Conservation (phyloP, 257 asterid genomes). For the Fraxinus pennsylvanica region DNA sequence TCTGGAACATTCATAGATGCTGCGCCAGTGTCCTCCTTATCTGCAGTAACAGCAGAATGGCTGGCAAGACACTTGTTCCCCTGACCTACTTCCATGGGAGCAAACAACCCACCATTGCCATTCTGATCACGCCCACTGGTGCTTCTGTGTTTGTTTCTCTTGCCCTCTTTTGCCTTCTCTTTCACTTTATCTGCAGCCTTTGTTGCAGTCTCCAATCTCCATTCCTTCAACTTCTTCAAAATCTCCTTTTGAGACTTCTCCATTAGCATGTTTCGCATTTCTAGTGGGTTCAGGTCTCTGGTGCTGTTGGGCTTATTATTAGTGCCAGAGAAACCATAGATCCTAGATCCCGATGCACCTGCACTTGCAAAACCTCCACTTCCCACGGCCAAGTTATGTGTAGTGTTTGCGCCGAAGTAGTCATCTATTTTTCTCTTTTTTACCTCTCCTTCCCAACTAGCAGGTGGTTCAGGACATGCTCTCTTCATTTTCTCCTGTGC, state of each 20-base stretch:
- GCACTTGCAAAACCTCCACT: constrained; percentile 30
- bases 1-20: constrained; percentile 75
- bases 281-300: constrained; percentile 13
- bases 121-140: constrained; percentile 33
- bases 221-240: constrained; percentile 38
- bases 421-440: constrained; percentile 50
- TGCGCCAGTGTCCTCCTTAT: constrained; percentile 24
- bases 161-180: constrained; percentile 15
- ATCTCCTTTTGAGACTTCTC: constrained; percentile 21
- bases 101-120: constrained; percentile 37
- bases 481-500: constrained; percentile 57
- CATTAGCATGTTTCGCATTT: constrained; percentile 20
- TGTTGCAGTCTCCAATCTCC: constrained; percentile 22
- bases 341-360: constrained; percentile 31
- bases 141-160: neutral
- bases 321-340: neutral
- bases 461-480: constrained; percentile 50
- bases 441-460: constrained; percentile 30
- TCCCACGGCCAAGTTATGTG: constrained; percentile 29
- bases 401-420: constrained; percentile 30
- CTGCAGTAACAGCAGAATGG: constrained; percentile 32
- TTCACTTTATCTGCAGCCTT: constrained; percentile 19
- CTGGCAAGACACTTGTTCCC: constrained; percentile 25
- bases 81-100: constrained; percentile 29
- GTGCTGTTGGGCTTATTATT: constrained; percentile 6